Conservation (phyloP, 768 basidiomycete genomes). For the Pulveroboletus sp. region DNA sequence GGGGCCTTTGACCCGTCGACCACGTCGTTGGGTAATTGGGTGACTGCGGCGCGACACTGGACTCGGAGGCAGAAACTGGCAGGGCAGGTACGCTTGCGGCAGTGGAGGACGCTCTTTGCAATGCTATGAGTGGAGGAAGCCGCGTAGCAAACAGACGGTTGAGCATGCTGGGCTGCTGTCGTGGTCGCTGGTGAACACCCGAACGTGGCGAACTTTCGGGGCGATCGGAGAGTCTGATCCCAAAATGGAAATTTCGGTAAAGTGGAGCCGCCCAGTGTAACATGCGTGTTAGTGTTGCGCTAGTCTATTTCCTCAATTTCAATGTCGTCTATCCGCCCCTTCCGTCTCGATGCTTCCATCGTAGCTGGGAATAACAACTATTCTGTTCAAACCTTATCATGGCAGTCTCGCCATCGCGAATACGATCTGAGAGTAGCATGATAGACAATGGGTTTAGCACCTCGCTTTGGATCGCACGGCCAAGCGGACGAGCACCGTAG, state of each 20-base stretch:
- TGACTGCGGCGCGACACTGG: conserved; percentile 55
- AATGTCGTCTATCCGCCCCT: conserved; percentile 49
- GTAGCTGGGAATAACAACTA: conserved; percentile 82
- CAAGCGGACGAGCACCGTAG: conserved; percentile 91
- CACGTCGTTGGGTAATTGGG: conserved; percentile 82
- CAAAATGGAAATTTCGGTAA: conserved; percentile 14
- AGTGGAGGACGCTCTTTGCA: conserved; percentile 25
- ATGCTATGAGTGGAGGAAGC: conserved; percentile 9
- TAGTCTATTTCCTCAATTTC: conserved; percentile 24
- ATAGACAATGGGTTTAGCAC: conserved; percentile 87
- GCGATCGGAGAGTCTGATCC: not conserved
- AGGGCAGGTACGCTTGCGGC: conserved; percentile 9
- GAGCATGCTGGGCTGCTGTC: conserved; percentile 21
- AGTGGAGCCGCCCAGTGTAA: no score
- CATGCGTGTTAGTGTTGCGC: not conserved
- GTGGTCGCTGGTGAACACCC: conserved; percentile 2
- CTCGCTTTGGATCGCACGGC: conserved; percentile 87
- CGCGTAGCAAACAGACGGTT: conserved; percentile 23
- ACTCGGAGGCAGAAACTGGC: conserved; percentile 14
- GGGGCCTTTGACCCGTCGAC: conserved; percentile 77
- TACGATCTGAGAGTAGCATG: conserved; percentile 75
- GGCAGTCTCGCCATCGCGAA: conserved; percentile 78
- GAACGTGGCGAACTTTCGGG: not conserved
- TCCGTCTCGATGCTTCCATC: conserved; percentile 42
- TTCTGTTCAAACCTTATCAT: conserved; percentile 70